phyloP scores from a whole-genome alignment of 495 filamentous ascomycete species.

The Choiromyces venosus region DNA sequence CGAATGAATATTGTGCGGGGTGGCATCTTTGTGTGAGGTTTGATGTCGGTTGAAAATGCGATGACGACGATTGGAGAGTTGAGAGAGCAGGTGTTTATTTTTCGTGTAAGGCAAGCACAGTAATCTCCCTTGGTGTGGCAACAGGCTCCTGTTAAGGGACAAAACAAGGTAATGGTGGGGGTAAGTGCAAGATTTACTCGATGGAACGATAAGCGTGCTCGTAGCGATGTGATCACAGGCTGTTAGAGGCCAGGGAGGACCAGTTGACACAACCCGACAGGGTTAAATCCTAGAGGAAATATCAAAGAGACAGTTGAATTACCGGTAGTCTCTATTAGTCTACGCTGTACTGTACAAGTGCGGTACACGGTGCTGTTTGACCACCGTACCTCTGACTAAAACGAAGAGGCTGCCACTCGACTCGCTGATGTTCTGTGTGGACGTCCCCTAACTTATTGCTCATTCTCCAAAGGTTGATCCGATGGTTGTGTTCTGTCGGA shows the following conservation, averaged over 20 bases:
- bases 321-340: no score
- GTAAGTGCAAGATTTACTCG: background rate
- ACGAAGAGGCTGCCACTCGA: no score
- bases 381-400: no score
- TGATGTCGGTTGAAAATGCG: conserved; percentile 7
- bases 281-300: no score
- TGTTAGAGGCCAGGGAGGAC: background rate
- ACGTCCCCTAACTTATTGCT: no score
- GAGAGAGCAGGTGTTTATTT: background rate
- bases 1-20: conserved; percentile 20
- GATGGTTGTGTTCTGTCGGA: no score
- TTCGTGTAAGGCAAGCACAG: background rate
- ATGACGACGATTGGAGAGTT: conserved; percentile 1
- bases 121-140: background rate
- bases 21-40: conserved; percentile 14
- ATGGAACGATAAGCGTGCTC: background rate
- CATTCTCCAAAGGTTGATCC: no score
- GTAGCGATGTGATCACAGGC: background rate
- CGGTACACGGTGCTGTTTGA: background rate
- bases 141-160: background rate
- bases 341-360: background rate
- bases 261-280: background rate
- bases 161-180: background rate
- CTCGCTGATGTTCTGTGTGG: no score
- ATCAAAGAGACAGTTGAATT: no score